phyloP scores from a whole-genome alignment of 192 early-diverging fungal genomes.

The Mortierella antarctica region DNA sequence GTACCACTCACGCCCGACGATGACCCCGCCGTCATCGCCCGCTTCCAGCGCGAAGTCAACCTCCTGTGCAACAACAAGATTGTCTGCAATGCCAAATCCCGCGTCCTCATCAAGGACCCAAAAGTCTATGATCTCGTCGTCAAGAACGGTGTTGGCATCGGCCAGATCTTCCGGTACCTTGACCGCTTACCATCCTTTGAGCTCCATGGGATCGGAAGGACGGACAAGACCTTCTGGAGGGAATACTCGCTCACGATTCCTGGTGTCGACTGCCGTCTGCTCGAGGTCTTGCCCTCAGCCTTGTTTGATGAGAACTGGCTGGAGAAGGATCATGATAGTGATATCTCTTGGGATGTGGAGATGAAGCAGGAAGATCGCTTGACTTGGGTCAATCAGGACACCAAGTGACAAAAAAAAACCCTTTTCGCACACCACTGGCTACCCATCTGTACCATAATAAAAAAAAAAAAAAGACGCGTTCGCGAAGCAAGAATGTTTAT shows the following conservation, averaged over 20 bases:
- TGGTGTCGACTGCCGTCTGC: constrained; percentile 52
- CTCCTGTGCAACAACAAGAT: constrained; percentile 51
- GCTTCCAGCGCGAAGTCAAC: constrained; percentile 58
- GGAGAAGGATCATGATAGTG: constrained; percentile 16
- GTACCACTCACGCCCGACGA: constrained; percentile 20
- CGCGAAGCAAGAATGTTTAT: no score
- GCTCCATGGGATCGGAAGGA: constrained; percentile 49
- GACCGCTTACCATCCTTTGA: constrained; percentile 54
- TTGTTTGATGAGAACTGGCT: constrained; percentile 49
- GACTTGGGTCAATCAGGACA: constrained; percentile 10
- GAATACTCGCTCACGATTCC: constrained; percentile 51
- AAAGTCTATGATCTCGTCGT: constrained; percentile 48
- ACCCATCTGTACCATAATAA: no score
- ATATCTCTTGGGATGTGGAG: constrained; percentile 36
- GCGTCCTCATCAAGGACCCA: constrained; percentile 50
- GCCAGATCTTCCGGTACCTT: constrained; percentile 59
- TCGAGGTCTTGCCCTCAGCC: constrained; percentile 47
- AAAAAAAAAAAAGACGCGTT: no score
- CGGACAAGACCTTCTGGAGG: constrained; percentile 53
- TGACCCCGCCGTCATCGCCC: constrained; percentile 31
- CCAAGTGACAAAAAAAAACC: no score
- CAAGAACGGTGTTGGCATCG: constrained; percentile 56
- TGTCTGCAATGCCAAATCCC: constrained; percentile 56
- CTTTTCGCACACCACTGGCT: no score
- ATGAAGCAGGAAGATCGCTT: constrained; percentile 1